Percentiles rank a stretch among this genome's conserved stretches.
Conservation (phyloP, 2,329 filamentous ascomycete genomes). For the Esteya vermicola region DNA sequence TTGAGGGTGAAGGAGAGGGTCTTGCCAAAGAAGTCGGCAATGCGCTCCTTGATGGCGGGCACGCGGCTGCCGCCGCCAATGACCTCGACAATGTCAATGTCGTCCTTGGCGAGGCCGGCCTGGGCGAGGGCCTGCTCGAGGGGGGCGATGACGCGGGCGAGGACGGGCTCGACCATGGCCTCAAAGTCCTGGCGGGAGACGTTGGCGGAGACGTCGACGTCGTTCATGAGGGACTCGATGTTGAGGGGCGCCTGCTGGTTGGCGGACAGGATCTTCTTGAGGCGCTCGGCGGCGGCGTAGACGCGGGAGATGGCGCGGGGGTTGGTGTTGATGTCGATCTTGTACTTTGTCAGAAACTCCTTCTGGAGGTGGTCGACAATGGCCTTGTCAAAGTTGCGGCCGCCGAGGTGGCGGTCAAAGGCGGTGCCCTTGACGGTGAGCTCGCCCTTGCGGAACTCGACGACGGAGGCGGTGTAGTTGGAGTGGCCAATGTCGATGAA, state of each 20-base stretch:
- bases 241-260: conserved; percentile 87
- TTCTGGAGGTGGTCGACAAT: conserved; percentile 87
- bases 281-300: conserved; percentile 79
- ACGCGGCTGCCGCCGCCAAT: conserved; percentile 91
- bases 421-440: conserved; percentile 83
- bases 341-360: conserved; percentile 96
- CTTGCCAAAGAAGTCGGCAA: conserved; percentile 88
- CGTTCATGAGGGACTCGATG: conserved; percentile 98
- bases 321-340: conserved; percentile 87
- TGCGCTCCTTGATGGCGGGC: conserved; percentile 77
- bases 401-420: conserved; percentile 92
- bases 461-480: conserved; percentile 87
- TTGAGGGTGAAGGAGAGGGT: conserved; percentile 89
- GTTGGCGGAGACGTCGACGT: conserved; percentile 78
- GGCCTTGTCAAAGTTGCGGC: conserved; percentile 91
- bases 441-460: conserved; percentile 96
- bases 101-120: conserved; percentile 77
- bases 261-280: conserved; percentile 96
- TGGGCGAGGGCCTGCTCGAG: conserved; percentile 90
- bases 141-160: conserved; percentile 55
- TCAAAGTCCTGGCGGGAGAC: conserved; percentile 92
- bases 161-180: conserved; percentile 71
- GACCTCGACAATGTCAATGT: conserved; percentile 88
- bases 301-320: conserved; percentile 81
- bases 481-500: conserved; percentile 95